Evolutionary conservation across 371 early-diverging fungal species (phyloP).

Genomic region (Coemansia sp.): DNA sequence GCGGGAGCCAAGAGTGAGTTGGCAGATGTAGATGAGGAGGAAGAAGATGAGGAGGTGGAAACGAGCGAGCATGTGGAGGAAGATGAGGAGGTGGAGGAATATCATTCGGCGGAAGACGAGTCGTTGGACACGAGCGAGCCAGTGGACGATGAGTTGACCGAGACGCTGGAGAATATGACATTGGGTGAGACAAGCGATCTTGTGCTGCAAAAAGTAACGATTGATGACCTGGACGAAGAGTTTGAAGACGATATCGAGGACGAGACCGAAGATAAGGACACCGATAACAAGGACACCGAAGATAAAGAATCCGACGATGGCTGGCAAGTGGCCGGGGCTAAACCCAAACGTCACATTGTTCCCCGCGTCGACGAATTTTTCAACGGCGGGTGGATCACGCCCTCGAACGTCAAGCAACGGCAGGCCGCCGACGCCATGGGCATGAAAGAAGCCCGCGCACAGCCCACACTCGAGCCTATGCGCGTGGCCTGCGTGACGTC

Average conservation of each 20-base stretch:
- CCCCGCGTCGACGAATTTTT: conserved; percentile 51
- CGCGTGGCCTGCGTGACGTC: conserved; percentile 88
- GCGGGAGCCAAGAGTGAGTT: background rate
- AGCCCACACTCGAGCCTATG: conserved; percentile 48
- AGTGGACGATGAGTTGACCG: conserved; percentile 15
- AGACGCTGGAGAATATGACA: background rate
- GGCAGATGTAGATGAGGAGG: background rate
- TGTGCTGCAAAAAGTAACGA: conserved; percentile 18
- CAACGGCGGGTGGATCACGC: conserved; percentile 93
- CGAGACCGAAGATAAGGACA: background rate
- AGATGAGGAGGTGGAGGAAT: background rate
- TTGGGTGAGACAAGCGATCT: background rate
- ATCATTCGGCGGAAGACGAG: background rate
- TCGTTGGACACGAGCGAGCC: background rate
- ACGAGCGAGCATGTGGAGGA: conserved; percentile 15
- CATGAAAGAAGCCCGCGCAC: conserved; percentile 34
- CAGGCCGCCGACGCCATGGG: conserved; percentile 56
- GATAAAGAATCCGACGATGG: conserved; percentile 59
- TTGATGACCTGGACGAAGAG: conserved; percentile 32
- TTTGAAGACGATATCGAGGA: conserved; percentile 27
- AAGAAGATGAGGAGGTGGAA: background rate
- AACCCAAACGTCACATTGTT: conserved; percentile 16
- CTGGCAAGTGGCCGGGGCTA: conserved; percentile 44
- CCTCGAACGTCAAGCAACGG: conserved; percentile 74
- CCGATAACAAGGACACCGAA: conserved; percentile 18